Evolutionary conservation across 108 stramenopile species (phyloP).

Genomic region (Thalassiosira profunda): DNA sequence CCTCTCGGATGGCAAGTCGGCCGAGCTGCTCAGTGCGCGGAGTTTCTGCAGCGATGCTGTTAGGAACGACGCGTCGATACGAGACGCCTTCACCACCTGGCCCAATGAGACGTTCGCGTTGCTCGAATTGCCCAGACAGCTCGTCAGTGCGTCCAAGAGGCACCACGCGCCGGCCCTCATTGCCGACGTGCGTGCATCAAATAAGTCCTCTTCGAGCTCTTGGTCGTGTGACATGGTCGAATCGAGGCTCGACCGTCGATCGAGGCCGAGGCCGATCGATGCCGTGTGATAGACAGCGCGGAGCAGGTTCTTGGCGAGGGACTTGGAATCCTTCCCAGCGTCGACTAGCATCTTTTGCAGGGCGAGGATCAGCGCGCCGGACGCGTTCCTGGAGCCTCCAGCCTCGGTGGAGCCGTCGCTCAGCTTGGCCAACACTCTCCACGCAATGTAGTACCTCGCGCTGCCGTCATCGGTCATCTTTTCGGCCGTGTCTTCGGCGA

Average conservation of each 20-base stretch:
- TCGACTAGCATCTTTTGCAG: conserved; percentile 53
- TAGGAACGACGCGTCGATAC: conserved; percentile 56
- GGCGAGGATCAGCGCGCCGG: conserved; percentile 59
- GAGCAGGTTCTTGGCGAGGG: conserved; percentile 37
- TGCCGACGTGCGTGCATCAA: conserved; percentile 10
- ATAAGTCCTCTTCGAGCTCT: conserved; percentile 21
- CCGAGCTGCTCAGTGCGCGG: conserved; percentile 31
- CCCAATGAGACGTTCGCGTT: conserved; percentile 34
- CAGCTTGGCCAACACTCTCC: conserved; percentile 69
- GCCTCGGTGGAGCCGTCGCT: conserved; percentile 50
- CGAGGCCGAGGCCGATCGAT: conserved; percentile 30
- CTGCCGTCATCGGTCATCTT: conserved; percentile 14
- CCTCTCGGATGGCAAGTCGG: conserved; percentile 17
- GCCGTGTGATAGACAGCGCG: conserved; percentile 31
- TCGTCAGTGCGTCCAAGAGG: conserved; percentile 71
- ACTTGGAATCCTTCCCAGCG: conserved; percentile 35
- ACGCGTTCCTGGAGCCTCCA: conserved; percentile 57
- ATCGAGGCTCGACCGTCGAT: conserved; percentile 13
- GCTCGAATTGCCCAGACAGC: conserved; percentile 18
- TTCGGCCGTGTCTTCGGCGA: conserved; percentile 1
- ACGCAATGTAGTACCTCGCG: conserved; percentile 44
- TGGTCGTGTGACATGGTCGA: conserved; percentile 15
- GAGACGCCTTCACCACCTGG: conserved; percentile 32
- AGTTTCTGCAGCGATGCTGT: conserved; percentile 54
- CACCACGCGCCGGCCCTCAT: conserved; percentile 72